Percentiles rank a stretch among this genome's conserved stretches.
These are phyloP conservation scores for Salix dunnii DNA, from an alignment of 345 rosid genomes.

Conservation along the genomic window DNA sequence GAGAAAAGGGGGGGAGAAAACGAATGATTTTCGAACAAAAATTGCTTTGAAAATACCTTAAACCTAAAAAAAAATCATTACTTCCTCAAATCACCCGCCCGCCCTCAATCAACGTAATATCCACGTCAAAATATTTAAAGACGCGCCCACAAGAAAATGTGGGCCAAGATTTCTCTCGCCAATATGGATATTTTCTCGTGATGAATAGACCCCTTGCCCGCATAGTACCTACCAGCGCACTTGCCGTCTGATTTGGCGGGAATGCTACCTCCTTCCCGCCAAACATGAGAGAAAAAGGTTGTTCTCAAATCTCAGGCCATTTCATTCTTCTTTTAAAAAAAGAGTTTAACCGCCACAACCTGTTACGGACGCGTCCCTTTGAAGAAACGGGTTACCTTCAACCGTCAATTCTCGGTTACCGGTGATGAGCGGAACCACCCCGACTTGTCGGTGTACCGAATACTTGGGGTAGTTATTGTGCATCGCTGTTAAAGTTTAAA, in stretches of 20 bases:
- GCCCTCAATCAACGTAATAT: neutral
- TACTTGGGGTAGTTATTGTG: too few species aligned
- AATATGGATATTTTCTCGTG: slow-evolving; percentile 28
- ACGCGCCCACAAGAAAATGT: neutral
- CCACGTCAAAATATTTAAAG: slow-evolving; percentile 20
- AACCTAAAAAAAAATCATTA: neutral
- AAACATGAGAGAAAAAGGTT: neutral
- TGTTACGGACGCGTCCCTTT: neutral
- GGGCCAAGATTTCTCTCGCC: slow-evolving; percentile 5
- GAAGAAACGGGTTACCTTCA: too few species aligned
- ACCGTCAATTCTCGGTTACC: neutral
- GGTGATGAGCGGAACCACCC: neutral
- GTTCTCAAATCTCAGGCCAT: too few species aligned
- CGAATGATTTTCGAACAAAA: neutral
- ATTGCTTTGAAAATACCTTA: neutral
- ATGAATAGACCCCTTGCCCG: slow-evolving; percentile 16
- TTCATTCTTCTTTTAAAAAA: neutral
- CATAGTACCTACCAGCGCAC: slow-evolving; percentile 6
- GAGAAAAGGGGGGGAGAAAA: too few species aligned
- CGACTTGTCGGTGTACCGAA: too few species aligned
- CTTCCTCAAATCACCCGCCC: slow-evolving; percentile 10
- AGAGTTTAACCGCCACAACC: neutral
- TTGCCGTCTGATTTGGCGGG: slow-evolving; percentile 46
- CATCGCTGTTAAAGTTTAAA: too few species aligned
- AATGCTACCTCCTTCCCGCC: slow-evolving; percentile 34